phyloP scores from a whole-genome alignment of 805 yeast genomes.

The Ogataea neopini region DNA sequence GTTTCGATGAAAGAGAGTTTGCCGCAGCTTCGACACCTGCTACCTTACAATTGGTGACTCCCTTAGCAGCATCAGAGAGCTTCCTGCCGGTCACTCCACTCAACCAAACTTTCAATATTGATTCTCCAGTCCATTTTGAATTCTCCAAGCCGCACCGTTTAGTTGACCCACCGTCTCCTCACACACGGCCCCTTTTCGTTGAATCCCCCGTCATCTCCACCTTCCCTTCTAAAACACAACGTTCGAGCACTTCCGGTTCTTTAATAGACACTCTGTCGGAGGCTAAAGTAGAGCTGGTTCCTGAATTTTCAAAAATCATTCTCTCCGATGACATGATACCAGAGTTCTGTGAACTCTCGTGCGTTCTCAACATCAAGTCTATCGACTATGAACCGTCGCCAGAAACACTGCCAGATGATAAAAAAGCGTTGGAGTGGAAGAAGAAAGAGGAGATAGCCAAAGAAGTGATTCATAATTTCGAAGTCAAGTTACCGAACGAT shows the following conservation, averaged over 20 bases:
- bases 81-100: conserved; percentile 27
- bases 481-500: conserved; percentile 11
- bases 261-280: conserved; percentile 16
- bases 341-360: conserved; percentile 23
- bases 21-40: conserved; percentile 18
- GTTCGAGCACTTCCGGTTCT: conserved; percentile 1
- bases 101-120: conserved; percentile 18
- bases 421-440: conserved; percentile 17
- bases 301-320: conserved; percentile 28
- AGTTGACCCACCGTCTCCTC: conserved; percentile 16
- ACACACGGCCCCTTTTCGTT: conserved; percentile 13
- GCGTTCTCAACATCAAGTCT: conserved; percentile 27
- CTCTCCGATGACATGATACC: conserved; percentile 18
- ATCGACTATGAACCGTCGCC: conserved; percentile 30
- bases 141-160: neutral
- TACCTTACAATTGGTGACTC: conserved; percentile 11
- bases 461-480: conserved; percentile 22
- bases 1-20: conserved; percentile 12
- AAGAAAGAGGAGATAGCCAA: conserved; percentile 27
- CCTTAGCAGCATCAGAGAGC: conserved; percentile 8
- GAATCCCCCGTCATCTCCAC: conserved; percentile 21
- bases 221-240: conserved; percentile 9
- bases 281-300: conserved; percentile 27
- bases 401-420: conserved; percentile 19
- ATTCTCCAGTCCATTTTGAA: neutral